phyloP scores from a whole-genome alignment of 2,329 filamentous ascomycete genomes.

The Diaporthe sp. region DNA sequence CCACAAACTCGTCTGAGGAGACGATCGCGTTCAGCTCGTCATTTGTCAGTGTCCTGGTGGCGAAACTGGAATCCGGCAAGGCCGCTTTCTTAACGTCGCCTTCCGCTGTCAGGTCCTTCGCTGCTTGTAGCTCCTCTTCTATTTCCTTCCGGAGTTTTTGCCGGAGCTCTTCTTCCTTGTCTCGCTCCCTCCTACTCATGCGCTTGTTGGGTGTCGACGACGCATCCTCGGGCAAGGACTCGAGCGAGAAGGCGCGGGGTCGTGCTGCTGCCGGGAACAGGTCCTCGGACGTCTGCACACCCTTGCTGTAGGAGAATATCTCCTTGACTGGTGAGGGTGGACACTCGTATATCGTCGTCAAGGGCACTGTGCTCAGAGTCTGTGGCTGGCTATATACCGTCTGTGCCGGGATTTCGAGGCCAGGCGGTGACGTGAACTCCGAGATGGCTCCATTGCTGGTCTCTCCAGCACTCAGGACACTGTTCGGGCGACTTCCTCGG shows the following conservation, averaged over 20 bases:
- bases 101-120: constrained; percentile 71
- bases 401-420: constrained; percentile 49
- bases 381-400: constrained; percentile 64
- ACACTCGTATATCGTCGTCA: constrained; percentile 85
- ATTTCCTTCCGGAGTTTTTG: constrained; percentile 89
- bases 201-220: constrained; percentile 77
- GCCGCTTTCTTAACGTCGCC: constrained; percentile 60
- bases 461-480: constrained; percentile 85
- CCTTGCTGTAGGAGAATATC: constrained; percentile 96
- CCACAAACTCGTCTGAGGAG: constrained; percentile 91
- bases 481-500: constrained; percentile 84
- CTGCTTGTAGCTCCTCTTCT: constrained; percentile 87
- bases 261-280: constrained; percentile 70
- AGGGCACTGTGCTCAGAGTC: constrained; percentile 78
- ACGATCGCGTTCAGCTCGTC: constrained; percentile 94
- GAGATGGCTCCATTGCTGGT: constrained; percentile 78
- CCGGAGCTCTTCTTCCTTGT: constrained; percentile 89
- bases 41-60: constrained; percentile 80
- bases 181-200: constrained; percentile 81
- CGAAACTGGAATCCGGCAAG: constrained; percentile 70
- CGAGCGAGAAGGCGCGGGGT: constrained; percentile 63
- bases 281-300: constrained; percentile 88
- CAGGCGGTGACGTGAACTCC: constrained; percentile 65
- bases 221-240: constrained; percentile 74
- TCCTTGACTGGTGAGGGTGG: constrained; percentile 83